Conservation (phyloP, 768 basidiomycete genomes). For the Termitomyces sp. region DNA sequence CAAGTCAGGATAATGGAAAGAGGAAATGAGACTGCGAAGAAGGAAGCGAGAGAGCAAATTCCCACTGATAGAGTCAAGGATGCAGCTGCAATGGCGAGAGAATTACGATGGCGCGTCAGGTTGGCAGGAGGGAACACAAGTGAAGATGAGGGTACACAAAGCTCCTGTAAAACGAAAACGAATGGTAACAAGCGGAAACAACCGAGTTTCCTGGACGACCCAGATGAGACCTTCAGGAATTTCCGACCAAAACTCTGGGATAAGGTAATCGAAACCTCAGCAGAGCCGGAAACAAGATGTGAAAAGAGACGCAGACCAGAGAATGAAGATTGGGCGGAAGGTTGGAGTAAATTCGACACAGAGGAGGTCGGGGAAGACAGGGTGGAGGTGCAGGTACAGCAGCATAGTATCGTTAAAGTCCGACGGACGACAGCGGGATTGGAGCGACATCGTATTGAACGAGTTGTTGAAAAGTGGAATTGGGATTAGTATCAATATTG, state of each 20-base stretch:
- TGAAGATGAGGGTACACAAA: slow-evolving; percentile 52
- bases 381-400: slow-evolving; percentile 37
- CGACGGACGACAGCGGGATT: slow-evolving; percentile 49
- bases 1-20: slow-evolving; percentile 72
- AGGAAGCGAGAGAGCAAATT: slow-evolving; percentile 75
- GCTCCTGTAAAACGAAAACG: slow-evolving; percentile 13
- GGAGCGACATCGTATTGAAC: slow-evolving; percentile 69
- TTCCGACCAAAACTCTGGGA: slow-evolving; percentile 72
- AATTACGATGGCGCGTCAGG: slow-evolving; percentile 79
- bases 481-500: slow-evolving; percentile 36
- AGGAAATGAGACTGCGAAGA: slow-evolving; percentile 63
- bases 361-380: slow-evolving; percentile 22
- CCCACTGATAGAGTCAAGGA: slow-evolving; percentile 81
- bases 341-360: slow-evolving; percentile 32
- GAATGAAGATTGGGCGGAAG: slow-evolving; percentile 36
- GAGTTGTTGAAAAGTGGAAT: slow-evolving; percentile 61
- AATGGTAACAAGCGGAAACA: slow-evolving; percentile 39
- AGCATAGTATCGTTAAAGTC: slow-evolving; percentile 51
- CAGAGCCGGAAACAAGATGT: slow-evolving; percentile 32
- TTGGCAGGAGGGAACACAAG: slow-evolving; percentile 55
- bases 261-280: slow-evolving; percentile 32
- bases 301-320: slow-evolving; percentile 34
- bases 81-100: slow-evolving; percentile 71
- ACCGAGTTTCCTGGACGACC: slow-evolving; percentile 16
- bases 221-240: slow-evolving; percentile 43